Evolutionary conservation across 257 asterid genomes (phyloP), one percentile per base, ranked within the genome.

Genomic region (Fraxinus excelsior): DNA sequence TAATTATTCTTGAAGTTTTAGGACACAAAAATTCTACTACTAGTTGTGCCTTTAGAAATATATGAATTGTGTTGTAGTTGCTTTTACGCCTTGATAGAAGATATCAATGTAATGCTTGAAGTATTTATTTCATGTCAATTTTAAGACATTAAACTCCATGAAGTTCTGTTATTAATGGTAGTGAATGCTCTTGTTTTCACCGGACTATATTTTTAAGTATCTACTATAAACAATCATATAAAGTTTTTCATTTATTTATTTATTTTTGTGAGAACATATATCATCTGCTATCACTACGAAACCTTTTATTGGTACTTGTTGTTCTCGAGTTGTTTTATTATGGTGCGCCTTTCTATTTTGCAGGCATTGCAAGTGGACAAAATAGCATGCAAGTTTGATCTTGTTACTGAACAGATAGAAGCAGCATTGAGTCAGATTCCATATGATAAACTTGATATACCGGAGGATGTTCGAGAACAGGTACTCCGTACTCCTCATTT

Each of bases 381-480:
- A 78, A 85, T 90, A 76, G 87, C 91, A 12, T 28, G 77, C 73
- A 93, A 78, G 85, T 96, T 96, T 31, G 95, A 90, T 70, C 76
- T 75, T 0, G 85, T 87, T 28, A 90, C 97, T 0, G 84, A 78
- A 82, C 88, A 87, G 82, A 91, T 96, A 56, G 98, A 93, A 85
- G 93, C 86, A 37, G 96, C 97, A 71, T 85, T 96, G 29, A 72
- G 80, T 74, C 90, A 87, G 84, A 80, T 90, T 84, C 93, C 97
- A 38, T 93, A 96, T 78, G 72, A 86, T 72, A 74, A 84, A 68
- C 95, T 93, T 28, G 90, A 88, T 76, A 86, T 96, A 77, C 86
- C 96, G 0, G 98, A 93, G 76, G 99, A 96, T 86, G 97, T 93
- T 78, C 91, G 85, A 84, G 99, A 96, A 78, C 99, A 96, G 96